Evolutionary conservation across 306 rosid species (phyloP).

Genomic region (Datisca glomerata): DNA sequence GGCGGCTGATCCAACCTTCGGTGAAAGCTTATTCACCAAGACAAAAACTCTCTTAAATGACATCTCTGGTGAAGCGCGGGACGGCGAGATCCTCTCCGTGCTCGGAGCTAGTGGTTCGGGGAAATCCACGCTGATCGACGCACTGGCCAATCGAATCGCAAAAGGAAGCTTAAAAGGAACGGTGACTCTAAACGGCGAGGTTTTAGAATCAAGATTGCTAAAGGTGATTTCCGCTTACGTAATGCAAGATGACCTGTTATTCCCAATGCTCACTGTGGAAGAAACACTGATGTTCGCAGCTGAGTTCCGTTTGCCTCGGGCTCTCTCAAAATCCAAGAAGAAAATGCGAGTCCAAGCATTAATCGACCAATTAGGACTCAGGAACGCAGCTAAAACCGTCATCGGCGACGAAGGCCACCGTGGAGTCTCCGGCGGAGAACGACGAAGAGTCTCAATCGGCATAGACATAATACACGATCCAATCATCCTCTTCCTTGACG

Average conservation of each 20-base stretch:
- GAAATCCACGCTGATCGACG: conserved; percentile 84
- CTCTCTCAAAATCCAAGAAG: conserved; percentile 74
- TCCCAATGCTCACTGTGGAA: conserved; percentile 93
- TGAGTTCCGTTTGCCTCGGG: conserved; percentile 68
- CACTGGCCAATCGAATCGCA: conserved; percentile 73
- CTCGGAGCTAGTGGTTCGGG: conserved; percentile 96
- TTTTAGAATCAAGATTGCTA: conserved; percentile 50
- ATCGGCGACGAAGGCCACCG: conserved; percentile 96
- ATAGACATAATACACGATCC: conserved; percentile 92
- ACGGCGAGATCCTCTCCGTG: conserved; percentile 84
- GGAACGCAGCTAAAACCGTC: conserved; percentile 60
- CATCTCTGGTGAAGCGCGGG: conserved; percentile 82
- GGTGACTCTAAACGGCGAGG: conserved; percentile 68
- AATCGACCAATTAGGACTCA: conserved; percentile 83
- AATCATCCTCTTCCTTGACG: conserved; percentile 75
- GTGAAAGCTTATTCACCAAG: conserved; percentile 27
- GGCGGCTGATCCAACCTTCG: conserved; percentile 15
- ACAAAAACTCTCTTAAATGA: conserved; percentile 66
- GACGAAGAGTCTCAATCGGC: conserved; percentile 90
- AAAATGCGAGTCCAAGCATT: conserved; percentile 58
- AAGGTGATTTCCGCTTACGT: conserved; percentile 91
- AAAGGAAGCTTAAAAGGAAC: conserved; percentile 79
- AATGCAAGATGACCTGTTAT: conserved; percentile 92
- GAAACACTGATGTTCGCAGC: conserved; percentile 90
- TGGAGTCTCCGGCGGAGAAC: conserved; percentile 87